Percentiles rank a stretch among this genome's conserved stretches.
These are phyloP conservation scores for Cladophialophora exuberans DNA, from an alignment of 2,329 filamentous ascomycete species.

Conservation along the genomic window DNA sequence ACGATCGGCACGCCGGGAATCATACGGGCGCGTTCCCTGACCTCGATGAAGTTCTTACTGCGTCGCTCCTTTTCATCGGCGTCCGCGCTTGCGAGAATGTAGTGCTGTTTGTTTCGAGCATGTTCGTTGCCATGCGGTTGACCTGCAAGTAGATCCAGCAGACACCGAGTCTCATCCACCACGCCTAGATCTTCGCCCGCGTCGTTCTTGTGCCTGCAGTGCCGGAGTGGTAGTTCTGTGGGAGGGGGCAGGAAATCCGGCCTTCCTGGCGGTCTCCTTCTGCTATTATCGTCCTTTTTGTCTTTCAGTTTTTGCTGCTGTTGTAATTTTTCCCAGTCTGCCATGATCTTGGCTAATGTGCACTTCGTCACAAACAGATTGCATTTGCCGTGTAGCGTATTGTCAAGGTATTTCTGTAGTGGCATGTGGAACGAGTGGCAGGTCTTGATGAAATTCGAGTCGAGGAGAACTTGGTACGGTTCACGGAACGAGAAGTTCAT, in stretches of 20 bases:
- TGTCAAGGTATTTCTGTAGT: conserved; percentile 72
- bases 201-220: conserved; percentile 52
- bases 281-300: conserved; percentile 27
- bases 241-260: conserved; percentile 50
- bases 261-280: conserved; percentile 37
- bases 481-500: conserved; percentile 88
- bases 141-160: conserved; percentile 46
- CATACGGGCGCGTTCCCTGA: conserved; percentile 45
- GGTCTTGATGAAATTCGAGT: conserved; percentile 82
- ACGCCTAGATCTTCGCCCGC: conserved; percentile 37
- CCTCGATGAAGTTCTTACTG: conserved; percentile 39
- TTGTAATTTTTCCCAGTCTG: conserved; percentile 37
- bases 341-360: conserved; percentile 49
- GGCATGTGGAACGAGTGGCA: conserved; percentile 88
- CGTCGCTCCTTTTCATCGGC: conserved; percentile 36
- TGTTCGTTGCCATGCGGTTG: conserved; percentile 35
- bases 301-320: not conserved
- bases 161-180: conserved; percentile 41
- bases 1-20: conserved; percentile 54
- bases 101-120: conserved; percentile 54
- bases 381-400: conserved; percentile 83
- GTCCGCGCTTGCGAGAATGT: conserved; percentile 50
- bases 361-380: conserved; percentile 84
- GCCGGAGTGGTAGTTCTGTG: conserved; percentile 48
- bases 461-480: conserved; percentile 90